These are phyloP conservation scores for Cucurbita maxima DNA, from an alignment of 306 rosid genomes.

Conservation along the genomic window DNA sequence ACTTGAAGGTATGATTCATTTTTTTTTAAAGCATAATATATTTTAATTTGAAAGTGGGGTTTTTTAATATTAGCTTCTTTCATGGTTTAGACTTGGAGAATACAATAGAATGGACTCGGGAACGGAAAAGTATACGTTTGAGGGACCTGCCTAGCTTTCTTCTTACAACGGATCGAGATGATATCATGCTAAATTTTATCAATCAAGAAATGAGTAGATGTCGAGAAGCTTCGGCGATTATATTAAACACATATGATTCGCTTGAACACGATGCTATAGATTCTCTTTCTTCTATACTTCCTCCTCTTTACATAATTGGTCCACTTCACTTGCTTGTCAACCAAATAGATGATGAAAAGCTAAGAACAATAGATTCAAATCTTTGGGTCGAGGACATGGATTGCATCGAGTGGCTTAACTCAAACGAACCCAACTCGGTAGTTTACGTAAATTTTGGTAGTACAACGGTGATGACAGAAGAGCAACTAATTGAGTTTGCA, in stretches of 20 bases:
- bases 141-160: slow-evolving; percentile 29
- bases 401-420: slow-evolving; percentile 34
- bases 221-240: background rate
- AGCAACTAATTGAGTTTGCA: slow-evolving; percentile 31
- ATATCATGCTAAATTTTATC: background rate
- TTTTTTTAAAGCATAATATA: no score
- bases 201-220: background rate
- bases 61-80: no score
- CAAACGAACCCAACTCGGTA: slow-evolving; percentile 12
- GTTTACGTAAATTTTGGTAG: slow-evolving; percentile 11
- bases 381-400: slow-evolving; percentile 32
- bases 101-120: slow-evolving; percentile 26
- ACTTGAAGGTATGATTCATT: slow-evolving; percentile 28
- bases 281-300: background rate
- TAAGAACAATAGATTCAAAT: slow-evolving; percentile 14
- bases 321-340: background rate
- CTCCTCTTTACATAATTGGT: background rate
- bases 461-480: slow-evolving; percentile 17
- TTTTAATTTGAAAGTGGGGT: background rate
- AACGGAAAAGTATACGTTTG: slow-evolving; percentile 24
- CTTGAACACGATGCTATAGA: background rate
- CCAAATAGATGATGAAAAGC: background rate
- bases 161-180: slow-evolving; percentile 23
- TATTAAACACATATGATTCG: slow-evolving; percentile 2
- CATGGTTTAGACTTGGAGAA: background rate